phyloP scores from a whole-genome alignment of 148 eudicot genomes.

The Fagopyrum tataricum region DNA sequence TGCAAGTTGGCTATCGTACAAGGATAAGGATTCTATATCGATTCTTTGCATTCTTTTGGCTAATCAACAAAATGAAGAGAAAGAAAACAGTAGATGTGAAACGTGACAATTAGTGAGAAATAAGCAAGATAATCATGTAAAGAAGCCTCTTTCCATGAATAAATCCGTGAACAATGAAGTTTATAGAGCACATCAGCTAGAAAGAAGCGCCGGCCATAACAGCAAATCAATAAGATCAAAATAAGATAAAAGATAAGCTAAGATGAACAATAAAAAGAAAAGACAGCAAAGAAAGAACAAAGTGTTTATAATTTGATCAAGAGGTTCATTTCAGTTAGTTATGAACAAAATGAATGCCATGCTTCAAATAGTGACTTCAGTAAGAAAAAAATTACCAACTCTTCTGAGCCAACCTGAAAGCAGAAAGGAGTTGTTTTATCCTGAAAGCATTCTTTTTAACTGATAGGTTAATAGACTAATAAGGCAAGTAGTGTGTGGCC shows the following conservation, averaged over 20 bases:
- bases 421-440: no score
- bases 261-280: neutral
- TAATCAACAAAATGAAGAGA: neutral
- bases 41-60: neutral
- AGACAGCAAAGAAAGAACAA: neutral
- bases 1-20: constrained; percentile 1
- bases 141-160: neutral
- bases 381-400: no score
- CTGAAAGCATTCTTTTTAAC: no score
- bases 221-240: neutral
- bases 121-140: neutral
- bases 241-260: neutral
- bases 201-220: neutral
- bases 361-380: no score
- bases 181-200: neutral
- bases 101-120: neutral
- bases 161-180: neutral
- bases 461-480: neutral
- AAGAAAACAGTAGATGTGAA: neutral
- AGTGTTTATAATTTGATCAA: no score
- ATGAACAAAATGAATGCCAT: no score
- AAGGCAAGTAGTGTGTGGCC: neutral
- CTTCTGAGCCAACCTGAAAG: no score
- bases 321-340: no score
- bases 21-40: neutral